Conservation (phyloP, 768 basidiomycete species). For the Lactarius tabidus region DNA sequence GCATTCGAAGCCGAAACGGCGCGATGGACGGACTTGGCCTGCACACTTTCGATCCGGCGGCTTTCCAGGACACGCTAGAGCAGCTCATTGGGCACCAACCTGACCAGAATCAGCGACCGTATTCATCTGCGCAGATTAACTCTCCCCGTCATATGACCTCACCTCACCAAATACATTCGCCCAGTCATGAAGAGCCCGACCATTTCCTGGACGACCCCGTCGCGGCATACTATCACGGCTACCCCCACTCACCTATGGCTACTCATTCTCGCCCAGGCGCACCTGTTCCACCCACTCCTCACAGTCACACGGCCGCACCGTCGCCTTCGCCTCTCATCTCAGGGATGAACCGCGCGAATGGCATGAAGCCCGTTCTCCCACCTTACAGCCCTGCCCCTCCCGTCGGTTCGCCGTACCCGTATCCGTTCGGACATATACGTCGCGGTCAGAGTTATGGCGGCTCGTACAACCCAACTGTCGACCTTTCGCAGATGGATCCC, state of each 20-base stretch:
- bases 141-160: conserved; percentile 3
- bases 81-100: conserved; percentile 16
- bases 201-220: conserved; percentile 57
- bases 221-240: conserved; percentile 55
- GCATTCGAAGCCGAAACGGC: conserved; percentile 26
- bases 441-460: conserved; percentile 39
- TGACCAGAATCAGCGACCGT: conserved; percentile 14
- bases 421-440: conserved; percentile 69
- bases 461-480: conserved; percentile 34
- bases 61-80: conserved; percentile 20
- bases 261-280: conserved; percentile 53
- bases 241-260: conserved; percentile 44
- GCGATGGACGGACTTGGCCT: conserved; percentile 22
- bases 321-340: conserved; percentile 66
- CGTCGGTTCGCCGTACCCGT: conserved; percentile 75
- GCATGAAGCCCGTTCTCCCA: conserved; percentile 33
- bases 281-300: conserved; percentile 76
- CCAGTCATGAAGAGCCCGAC: conserved; percentile 53
- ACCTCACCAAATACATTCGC: conserved; percentile 30
- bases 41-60: conserved; percentile 22
- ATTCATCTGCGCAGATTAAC: too few species aligned
- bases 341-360: conserved; percentile 40
- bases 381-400: conserved; percentile 52
- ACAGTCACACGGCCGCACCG: conserved; percentile 68
- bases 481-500: conserved; percentile 37